phyloP scores from a whole-genome alignment of 1,284 basidiomycete genomes.

The Microbotryum violaceum region DNA sequence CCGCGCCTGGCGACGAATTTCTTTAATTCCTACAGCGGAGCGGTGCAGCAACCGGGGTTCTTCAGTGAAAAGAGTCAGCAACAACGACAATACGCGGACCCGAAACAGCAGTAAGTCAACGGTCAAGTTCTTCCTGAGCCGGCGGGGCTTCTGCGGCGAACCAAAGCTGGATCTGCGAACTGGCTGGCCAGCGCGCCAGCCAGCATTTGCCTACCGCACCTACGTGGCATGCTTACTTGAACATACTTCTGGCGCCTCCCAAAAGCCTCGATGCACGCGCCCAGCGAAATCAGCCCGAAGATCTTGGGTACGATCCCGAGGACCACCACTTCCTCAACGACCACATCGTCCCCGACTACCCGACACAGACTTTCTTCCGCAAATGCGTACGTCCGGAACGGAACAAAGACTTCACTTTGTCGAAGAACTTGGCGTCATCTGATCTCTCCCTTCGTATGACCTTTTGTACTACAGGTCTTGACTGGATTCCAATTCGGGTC shows the following conservation, averaged over 20 bases:
- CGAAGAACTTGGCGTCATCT: no score
- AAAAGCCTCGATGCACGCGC: neutral
- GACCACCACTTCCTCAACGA: conserved; percentile 15
- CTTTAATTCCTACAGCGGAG: neutral
- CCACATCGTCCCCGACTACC: conserved; percentile 13
- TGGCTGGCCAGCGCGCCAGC: neutral
- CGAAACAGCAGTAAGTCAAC: neutral
- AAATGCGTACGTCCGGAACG: neutral
- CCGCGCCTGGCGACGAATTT: neutral
- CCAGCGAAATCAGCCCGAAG: neutral
- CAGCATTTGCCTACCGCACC: neutral
- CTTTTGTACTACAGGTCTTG: neutral
- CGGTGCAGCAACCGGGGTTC: conserved; percentile 1
- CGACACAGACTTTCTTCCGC: conserved; percentile 18
- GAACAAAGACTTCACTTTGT: no score
- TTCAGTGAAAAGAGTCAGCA: conserved; percentile 1
- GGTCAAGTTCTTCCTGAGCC: neutral
- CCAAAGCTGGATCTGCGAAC: neutral
- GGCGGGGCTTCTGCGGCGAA: no score
- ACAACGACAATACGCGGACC: neutral
- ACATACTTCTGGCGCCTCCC: neutral
- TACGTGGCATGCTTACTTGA: neutral
- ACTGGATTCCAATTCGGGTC: conserved; percentile 19
- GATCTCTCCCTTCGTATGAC: no score
- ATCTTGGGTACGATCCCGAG: conserved; percentile 11